Evolutionary conservation across 176 grass and related monocot species (phyloP).

Genomic region (Neostapfia colusana): DNA sequence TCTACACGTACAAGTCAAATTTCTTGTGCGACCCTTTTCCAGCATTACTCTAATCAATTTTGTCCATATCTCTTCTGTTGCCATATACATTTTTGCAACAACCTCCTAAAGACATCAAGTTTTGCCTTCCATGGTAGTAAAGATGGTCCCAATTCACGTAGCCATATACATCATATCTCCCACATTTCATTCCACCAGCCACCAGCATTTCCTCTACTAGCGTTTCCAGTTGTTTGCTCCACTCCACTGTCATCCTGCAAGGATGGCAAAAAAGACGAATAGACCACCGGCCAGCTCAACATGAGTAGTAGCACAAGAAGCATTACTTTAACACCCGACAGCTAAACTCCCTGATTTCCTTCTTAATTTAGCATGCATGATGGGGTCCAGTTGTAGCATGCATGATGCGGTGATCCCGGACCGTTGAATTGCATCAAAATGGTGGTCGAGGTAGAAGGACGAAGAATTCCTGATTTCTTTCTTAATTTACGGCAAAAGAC

Average conservation of each 20-base stretch:
- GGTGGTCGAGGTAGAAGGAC: neutral
- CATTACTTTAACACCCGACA: neutral
- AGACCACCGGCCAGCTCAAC: neutral
- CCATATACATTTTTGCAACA: neutral
- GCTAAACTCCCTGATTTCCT: neutral
- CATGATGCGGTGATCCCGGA: neutral
- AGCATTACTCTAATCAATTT: neutral
- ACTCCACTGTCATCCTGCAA: neutral
- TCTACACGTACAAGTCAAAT: neutral
- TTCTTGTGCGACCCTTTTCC: too few species aligned
- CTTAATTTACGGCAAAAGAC: too few species aligned
- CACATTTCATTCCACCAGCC: neutral
- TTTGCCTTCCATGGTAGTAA: neutral
- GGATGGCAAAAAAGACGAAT: neutral
- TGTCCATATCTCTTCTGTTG: neutral
- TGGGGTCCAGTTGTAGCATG: neutral
- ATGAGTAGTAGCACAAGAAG: neutral
- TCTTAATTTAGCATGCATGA: neutral
- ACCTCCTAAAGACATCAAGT: neutral
- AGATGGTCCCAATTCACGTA: neutral
- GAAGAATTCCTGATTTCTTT: too few species aligned
- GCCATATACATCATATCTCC: neutral
- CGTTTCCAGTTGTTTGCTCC: constrained; percentile 2
- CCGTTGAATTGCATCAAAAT: neutral
- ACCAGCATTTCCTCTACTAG: neutral